These are phyloP conservation scores for Schizophyllum commune DNA, from an alignment of 1,284 basidiomycete genomes.

Conservation along the genomic window DNA sequence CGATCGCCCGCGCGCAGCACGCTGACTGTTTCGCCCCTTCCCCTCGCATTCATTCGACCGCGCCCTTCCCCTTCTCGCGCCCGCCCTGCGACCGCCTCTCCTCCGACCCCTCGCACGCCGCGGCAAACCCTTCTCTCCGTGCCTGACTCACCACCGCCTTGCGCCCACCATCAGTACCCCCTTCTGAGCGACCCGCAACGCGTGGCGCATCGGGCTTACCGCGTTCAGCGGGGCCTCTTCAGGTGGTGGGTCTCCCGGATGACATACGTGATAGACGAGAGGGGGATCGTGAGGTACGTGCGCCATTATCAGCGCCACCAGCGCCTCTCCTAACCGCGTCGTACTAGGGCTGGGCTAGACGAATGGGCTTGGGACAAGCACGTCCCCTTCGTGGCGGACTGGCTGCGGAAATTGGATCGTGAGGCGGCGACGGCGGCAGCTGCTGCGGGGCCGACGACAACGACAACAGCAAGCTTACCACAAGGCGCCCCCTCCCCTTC, in stretches of 20 bases:
- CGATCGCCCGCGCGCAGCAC: not conserved
- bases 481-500: not conserved
- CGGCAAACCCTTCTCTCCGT: not conserved
- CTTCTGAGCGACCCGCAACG: conserved; percentile 65
- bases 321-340: conserved; percentile 41
- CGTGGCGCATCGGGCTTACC: conserved; percentile 53
- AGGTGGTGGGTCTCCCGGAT: conserved; percentile 54
- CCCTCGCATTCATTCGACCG: not conserved
- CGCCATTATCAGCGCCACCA: conserved; percentile 15
- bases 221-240: conserved; percentile 43
- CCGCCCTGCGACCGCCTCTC: not conserved
- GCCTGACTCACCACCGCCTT: not conserved
- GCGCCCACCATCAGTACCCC: conserved; percentile 43
- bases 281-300: conserved; percentile 56
- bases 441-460: not conserved
- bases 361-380: conserved; percentile 42
- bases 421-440: not conserved
- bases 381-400: conserved; percentile 58
- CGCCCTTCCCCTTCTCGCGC: not conserved
- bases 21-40: not conserved
- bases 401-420: conserved; percentile 41
- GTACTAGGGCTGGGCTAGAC: conserved; percentile 4
- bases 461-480: not conserved
- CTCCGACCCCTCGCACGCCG: not conserved
- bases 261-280: conserved; percentile 68